A percentile compares a stretch with the other conserved stretches of the same genome.
phyloP scores from a whole-genome alignment of 352 stramenopile genomes.

The Thraustochytrium sp. region DNA sequence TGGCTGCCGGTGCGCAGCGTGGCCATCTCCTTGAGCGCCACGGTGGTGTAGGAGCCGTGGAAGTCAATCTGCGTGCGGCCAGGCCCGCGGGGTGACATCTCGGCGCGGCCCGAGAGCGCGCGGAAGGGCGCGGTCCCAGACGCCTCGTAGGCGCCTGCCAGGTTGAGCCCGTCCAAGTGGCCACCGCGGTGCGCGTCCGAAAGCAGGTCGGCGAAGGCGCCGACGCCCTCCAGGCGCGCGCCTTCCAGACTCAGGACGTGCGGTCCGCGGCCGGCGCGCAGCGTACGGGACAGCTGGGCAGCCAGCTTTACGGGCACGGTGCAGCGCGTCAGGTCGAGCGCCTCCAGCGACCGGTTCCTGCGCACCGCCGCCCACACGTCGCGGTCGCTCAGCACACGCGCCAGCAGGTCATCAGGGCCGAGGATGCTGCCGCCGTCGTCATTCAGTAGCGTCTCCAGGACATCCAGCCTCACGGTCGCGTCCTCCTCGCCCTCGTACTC shows the following conservation, averaged over 20 bases:
- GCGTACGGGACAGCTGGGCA: background rate
- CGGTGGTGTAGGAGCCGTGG: background rate
- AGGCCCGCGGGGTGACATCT: background rate
- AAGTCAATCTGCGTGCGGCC: background rate
- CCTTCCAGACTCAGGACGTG: background rate
- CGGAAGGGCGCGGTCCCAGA: background rate
- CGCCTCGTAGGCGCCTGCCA: background rate
- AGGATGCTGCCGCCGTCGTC: background rate
- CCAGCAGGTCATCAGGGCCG: background rate
- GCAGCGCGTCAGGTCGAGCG: background rate
- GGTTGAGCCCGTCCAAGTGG: background rate
- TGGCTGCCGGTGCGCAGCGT: background rate
- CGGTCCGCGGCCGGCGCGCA: background rate
- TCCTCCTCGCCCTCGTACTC: background rate
- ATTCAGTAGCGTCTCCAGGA: background rate
- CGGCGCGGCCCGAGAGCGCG: background rate
- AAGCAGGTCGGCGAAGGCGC: background rate
- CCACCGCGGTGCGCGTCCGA: background rate
- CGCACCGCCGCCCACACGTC: background rate
- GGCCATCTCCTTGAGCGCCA: slow-evolving; percentile 13
- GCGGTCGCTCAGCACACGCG: background rate
- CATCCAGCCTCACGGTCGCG: background rate
- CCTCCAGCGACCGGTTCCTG: background rate
- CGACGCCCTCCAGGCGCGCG: background rate
- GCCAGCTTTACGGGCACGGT: background rate